A percentile compares a stretch with the other conserved stretches of the same genome.
Evolutionary conservation across 1,139 yeast species (phyloP).

Genomic region (Kurtzmaniella quercitrusa): DNA sequence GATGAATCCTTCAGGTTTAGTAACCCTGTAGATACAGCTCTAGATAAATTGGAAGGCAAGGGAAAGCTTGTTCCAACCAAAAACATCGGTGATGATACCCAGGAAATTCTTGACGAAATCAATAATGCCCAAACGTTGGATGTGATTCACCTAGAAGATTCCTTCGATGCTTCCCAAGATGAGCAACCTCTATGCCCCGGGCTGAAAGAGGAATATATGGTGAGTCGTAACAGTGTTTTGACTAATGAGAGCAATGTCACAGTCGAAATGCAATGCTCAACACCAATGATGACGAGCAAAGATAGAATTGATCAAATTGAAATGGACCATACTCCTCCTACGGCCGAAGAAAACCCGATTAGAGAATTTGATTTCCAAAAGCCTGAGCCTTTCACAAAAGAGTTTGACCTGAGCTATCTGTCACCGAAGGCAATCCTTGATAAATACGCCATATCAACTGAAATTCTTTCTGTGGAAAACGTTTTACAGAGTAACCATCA

Average conservation of each 20-base stretch:
- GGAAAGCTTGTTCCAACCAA: conserved; percentile 13
- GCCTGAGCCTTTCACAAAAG: background rate
- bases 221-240: background rate
- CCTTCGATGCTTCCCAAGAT: conserved; percentile 21
- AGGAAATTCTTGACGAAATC: conserved; percentile 38
- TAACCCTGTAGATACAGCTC: conserved; percentile 68
- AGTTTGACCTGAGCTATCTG: conserved; percentile 8
- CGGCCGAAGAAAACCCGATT: background rate
- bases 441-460: conserved; percentile 28
- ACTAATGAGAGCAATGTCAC: conserved; percentile 2
- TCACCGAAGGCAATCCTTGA: conserved; percentile 38
- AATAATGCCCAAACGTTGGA: conserved; percentile 41
- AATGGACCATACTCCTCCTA: background rate
- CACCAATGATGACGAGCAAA: conserved; percentile 6
- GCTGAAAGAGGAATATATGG: background rate
- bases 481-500: conserved; percentile 45
- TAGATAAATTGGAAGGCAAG: conserved; percentile 73
- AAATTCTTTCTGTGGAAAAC: conserved; percentile 29
- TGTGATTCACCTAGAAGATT: conserved; percentile 24
- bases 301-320: conserved; percentile 3
- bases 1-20: conserved; percentile 61
- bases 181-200: conserved; percentile 18
- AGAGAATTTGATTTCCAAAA: background rate
- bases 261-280: background rate
- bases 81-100: conserved; percentile 14